Conservation (phyloP, 352 stramenopile genomes). For the Blastocystis sp. region DNA sequence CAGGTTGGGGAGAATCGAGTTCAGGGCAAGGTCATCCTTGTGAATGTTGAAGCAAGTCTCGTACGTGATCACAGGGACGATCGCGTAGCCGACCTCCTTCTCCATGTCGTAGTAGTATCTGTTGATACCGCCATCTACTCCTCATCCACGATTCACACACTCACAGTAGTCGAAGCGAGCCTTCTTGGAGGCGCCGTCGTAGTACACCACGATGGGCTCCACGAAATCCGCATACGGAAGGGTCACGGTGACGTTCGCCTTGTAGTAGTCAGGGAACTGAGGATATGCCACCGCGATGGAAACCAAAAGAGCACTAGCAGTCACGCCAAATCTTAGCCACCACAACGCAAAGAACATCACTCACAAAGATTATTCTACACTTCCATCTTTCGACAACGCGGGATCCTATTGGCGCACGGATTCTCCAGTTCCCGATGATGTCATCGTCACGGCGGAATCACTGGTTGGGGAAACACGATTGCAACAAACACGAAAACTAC, state of each 20-base stretch:
- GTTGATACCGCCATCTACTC: conserved; percentile 67
- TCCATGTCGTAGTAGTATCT: conserved; percentile 67
- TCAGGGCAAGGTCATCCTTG: conserved; percentile 75
- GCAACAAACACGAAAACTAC: neutral
- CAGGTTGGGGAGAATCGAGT: conserved; percentile 83
- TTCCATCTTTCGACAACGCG: no score
- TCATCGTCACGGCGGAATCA: neutral
- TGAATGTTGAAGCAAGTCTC: conserved; percentile 83
- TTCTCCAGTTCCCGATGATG: neutral
- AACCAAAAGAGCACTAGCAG: conserved; percentile 36
- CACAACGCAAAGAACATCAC: conserved; percentile 27
- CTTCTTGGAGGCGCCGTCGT: conserved; percentile 73
- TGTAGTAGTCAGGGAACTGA: conserved; percentile 80
- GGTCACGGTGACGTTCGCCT: conserved; percentile 81
- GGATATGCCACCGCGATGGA: conserved; percentile 71
- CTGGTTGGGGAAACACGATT: neutral
- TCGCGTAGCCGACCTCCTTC: conserved; percentile 65
- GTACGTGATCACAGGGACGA: conserved; percentile 74
- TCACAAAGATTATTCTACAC: conserved; percentile 9
- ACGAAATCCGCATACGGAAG: conserved; percentile 84
- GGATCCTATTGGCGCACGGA: neutral
- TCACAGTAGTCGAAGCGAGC: conserved; percentile 57
- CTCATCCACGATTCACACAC: conserved; percentile 67
- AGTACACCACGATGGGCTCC: conserved; percentile 83
- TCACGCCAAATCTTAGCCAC: neutral